Evolutionary conservation across 208 protist genomes (phyloP), one percentile per base, ranked within the genome.

Genomic region (Endotrypanum monterogeii): DNA sequence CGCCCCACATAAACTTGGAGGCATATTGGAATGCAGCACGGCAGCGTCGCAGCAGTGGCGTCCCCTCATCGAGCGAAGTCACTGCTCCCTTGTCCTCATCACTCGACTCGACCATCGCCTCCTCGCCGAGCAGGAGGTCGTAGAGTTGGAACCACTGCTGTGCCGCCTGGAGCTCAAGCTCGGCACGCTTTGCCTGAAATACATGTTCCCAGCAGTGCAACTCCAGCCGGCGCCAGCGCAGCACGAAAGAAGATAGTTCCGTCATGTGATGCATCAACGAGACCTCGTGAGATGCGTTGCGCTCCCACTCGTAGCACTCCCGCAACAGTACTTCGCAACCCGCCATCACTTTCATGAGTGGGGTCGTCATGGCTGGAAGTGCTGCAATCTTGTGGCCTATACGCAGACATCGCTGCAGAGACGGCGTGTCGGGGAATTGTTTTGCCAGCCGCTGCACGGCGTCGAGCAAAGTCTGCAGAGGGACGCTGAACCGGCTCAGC

Each of bases 211-310:
- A 99, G 83, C 88, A 96, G 68, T 98, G 88, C 61, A 99, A 80
- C 85, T 99, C 98, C 37, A 99, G 80, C 52, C 96, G 90, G 50
- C 99, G 91, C 99, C 98, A 99, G 28, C 98, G 94, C 28, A 99
- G 83, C 65, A 99, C 94, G 67, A 99, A 94, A 12, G 82, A 75
- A 11, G 88, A 95, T 3, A 99, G 82, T 63, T 90, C 76, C 44
- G 88, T 92, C 74, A 99, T 95, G 83, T 99, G 89, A 9, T 58
- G 51, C 41, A 94, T 84, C 25, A 99, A 76, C 5, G 97, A 98
- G 6, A 98, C 90, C 44, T 85, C 85, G 50, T 93, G 92, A 5
- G 89, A 86, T 0, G 98, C 96, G 84, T 98, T 98, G 71, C 94
- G 83, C 77, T 99, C 98, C 98, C 98, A 99, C 72, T 99, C 97